Evolutionary conservation across 768 basidiomycete genomes (phyloP), one percentile per base, ranked within the genome.

Genomic region (Favolaschia claudopus): DNA sequence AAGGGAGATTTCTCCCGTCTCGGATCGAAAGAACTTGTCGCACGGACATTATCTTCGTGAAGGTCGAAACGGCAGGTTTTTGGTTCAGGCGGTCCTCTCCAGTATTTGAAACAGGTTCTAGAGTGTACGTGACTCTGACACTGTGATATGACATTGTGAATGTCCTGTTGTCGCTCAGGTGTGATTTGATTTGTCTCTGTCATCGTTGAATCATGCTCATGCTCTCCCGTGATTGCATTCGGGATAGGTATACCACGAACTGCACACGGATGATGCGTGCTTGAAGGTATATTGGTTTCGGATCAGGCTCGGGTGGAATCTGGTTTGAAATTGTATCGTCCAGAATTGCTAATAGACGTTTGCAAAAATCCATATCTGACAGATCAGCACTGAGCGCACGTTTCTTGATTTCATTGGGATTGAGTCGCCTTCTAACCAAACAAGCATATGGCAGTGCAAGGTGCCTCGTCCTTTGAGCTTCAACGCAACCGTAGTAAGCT

Each of bases 401-500:
- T 5, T 63, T 24, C 25, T 58, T 55, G 14, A 73, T 55, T 12
- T 68, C 61, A 33, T 64, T 48, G 1, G 71, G 66, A 36, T 34
- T 17, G 62, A 53, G 7, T 28, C 51, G 17, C 51, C 51, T 27
- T 42, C 38, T 10, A 53, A n/a, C 51, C 51, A 53, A 5, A 53
- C 25, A 14, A 53, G 13, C 51, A 53, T 53, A 39, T 53, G 51
- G 24, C 51, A 53, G 29, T 53, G 51, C 12, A 53, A 37, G 5
- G 50, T 52, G 14, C 50, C 50, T n/a, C 50, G n/a, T 20, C 19
- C 50, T 69, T 53, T 72, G 73, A 7, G 70, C 70, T 49, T 74
- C 72, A 5, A 71, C 66, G 34, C 66, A 62, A 6, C 75, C 75
- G 43, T 72, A 74, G 49, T 69, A 69, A 8, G 66, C 67, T 20